Base-by-base conservation (phyloP, 2,329 filamentous ascomycete species). In the Aspergillus chevalieri region DNA sequence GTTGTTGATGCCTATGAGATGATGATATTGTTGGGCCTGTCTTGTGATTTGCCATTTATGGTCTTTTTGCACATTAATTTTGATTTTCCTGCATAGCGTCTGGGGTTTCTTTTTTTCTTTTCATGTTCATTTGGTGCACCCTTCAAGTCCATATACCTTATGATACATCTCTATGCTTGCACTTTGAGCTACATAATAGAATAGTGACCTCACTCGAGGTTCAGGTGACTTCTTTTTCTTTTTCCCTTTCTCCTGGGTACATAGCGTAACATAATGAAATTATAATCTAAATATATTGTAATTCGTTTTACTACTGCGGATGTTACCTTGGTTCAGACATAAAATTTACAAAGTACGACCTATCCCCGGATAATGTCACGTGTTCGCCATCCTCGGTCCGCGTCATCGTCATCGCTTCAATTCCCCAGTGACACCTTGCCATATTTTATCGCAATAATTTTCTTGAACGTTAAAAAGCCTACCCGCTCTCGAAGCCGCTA, bases 61-160 rank as follows among this genome's bases (percentile, higher is more conserved):
- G 34, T 36, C 15, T 17, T 36, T 41, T 41, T 39, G 42, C 53
- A 50, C 55, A 57, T 51, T 55, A 55, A 56, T 52, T 57, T 62
- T 64, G 54, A 58, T 64, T 64, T 63, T 54, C 60, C 65, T 58
- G 65, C 65, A 68, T 68, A 68, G 65, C 65, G 65, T 58, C 57
- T 60, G 65, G 64, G 65, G 64, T 66, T 64, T 55, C 44, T 52
- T 58, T 56, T 51, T 50, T 45, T 30, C 59, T 46, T 52, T 51
- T 42, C 42, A 47, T 47, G 46, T 50, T 34, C 43, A 28, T 49
- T 44, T 43, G 44, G 42, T 50, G 36, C 30, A 19, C 38, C 38
- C 15, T n/a, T 30, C 26, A 38, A 17, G 34, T 41, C 19, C 38
- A 41, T 41, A 41, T 19, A 43, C 24, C 36, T 51, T 41, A 41